Evolutionary conservation across 2,329 filamentous ascomycete genomes (phyloP).

Genomic region (Exophiala xenobiotica): DNA sequence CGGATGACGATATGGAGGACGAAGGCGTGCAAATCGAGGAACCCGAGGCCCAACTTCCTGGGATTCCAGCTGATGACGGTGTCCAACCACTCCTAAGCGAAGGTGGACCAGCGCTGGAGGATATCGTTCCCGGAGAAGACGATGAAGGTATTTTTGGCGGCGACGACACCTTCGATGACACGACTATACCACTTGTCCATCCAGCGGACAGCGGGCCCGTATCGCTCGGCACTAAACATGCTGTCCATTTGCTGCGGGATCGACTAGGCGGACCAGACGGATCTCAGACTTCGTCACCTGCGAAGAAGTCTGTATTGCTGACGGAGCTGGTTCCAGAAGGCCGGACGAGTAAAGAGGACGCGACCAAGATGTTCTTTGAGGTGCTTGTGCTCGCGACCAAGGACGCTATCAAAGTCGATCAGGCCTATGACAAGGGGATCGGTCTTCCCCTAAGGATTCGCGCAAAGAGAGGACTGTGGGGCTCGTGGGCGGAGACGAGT

Average conservation of each 20-base stretch:
- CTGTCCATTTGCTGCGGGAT: conserved; percentile 89
- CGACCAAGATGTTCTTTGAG: conserved; percentile 99
- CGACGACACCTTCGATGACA: conserved; percentile 72
- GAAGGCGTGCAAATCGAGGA: conserved; percentile 49
- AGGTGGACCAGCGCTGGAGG: conserved; percentile 49
- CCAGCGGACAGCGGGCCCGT: conserved; percentile 82
- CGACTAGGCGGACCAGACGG: conserved; percentile 74
- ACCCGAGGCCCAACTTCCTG: conserved; percentile 66
- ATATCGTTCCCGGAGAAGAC: conserved; percentile 46
- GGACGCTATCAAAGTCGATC: conserved; percentile 95
- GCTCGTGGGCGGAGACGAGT: conserved; percentile 79
- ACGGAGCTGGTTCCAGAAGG: conserved; percentile 84
- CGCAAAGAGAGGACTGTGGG: conserved; percentile 95
- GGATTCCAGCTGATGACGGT: conserved; percentile 50
- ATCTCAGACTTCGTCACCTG: conserved; percentile 68
- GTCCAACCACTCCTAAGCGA: conserved; percentile 38
- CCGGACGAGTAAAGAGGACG: conserved; percentile 79
- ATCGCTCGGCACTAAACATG: conserved; percentile 88
- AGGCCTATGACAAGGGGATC: conserved; percentile 63
- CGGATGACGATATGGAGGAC: conserved; percentile 60
- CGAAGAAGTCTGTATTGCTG: conserved; percentile 77
- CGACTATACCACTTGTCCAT: conserved; percentile 71
- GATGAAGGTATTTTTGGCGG: conserved; percentile 46
- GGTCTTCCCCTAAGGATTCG: conserved; percentile 79
- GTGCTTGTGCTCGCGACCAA: conserved; percentile 93